These are phyloP conservation scores for Cytospora piceae DNA, from an alignment of 2,329 filamentous ascomycete genomes.

Conservation along the genomic window DNA sequence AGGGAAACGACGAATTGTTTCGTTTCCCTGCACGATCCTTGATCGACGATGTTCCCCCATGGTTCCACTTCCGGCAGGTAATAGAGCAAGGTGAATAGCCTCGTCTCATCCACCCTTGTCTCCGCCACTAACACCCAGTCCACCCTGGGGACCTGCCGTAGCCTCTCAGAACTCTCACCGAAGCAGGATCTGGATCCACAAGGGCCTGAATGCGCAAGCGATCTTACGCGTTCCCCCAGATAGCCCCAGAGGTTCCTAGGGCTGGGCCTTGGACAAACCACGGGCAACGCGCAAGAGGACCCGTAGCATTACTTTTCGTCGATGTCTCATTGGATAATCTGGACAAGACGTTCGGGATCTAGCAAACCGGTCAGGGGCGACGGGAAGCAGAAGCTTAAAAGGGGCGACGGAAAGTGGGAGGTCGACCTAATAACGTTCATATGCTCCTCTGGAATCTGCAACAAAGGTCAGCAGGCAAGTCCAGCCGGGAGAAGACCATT, in stretches of 20 bases:
- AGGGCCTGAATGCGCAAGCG: neutral
- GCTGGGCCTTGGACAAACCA: neutral
- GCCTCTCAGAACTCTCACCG: neutral
- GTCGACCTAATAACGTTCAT: neutral
- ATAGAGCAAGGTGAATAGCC: slow-evolving; percentile 1
- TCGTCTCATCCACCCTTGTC: slow-evolving; percentile 6
- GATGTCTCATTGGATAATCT: slow-evolving; percentile 9
- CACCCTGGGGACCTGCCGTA: neutral
- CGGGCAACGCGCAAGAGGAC: slow-evolving; percentile 8
- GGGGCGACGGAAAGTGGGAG: slow-evolving; percentile 21
- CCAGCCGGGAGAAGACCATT: too few relatives aligned
- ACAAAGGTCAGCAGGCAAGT: too few relatives aligned
- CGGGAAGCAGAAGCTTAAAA: slow-evolving; percentile 21
- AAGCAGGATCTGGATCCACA: slow-evolving; percentile 4
- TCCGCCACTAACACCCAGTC: neutral
- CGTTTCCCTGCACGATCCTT: neutral
- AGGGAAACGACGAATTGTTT: slow-evolving; percentile 7
- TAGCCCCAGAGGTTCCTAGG: neutral
- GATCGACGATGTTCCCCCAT: slow-evolving; percentile 4
- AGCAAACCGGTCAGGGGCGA: neutral
- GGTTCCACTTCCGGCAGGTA: slow-evolving; percentile 10
- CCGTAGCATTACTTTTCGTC: slow-evolving; percentile 8
- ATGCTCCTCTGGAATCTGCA: too few relatives aligned
- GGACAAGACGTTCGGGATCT: neutral
- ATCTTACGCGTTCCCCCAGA: slow-evolving; percentile 10